Percentiles rank a stretch among this genome's conserved stretches.
These are phyloP conservation scores for Globisporangium ultimum DNA, from an alignment of 352 stramenopile species.

Conservation along the genomic window DNA sequence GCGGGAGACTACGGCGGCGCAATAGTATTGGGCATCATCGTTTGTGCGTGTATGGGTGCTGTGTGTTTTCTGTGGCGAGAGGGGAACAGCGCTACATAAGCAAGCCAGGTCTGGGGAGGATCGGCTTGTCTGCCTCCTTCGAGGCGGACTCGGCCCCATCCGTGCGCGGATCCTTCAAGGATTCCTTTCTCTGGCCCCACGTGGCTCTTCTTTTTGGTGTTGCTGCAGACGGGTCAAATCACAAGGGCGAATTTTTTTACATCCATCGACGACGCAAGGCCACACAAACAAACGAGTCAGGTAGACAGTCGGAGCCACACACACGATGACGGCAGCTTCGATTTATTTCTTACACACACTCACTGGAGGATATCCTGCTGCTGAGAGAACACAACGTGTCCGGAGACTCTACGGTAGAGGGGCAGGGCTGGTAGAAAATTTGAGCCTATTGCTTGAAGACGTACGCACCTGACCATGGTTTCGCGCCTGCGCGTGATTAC, in stretches of 20 bases:
- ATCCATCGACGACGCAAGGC: not conserved
- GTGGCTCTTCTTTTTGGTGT: too few species aligned
- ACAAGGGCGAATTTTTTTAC: not conserved
- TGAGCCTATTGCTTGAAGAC: too few species aligned
- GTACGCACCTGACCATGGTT: too few species aligned
- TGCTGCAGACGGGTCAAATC: not conserved
- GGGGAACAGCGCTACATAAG: too few species aligned
- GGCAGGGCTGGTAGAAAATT: too few species aligned
- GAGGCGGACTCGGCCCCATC: not conserved
- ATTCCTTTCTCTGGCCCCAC: not conserved
- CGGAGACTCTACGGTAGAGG: too few species aligned
- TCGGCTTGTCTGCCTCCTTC: not conserved
- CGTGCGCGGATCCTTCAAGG: not conserved
- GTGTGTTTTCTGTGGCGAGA: not conserved
- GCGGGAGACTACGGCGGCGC: too few species aligned
- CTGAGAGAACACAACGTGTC: too few species aligned
- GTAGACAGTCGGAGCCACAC: not conserved
- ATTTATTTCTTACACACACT: not conserved
- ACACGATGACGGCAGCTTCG: not conserved
- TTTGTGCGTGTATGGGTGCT: not conserved
- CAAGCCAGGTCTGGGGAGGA: too few species aligned
- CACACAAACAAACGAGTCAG: not conserved
- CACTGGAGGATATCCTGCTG: not conserved
- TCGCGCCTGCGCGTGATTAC: too few species aligned
- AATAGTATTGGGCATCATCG: conserved; percentile 1